Percentiles rank a stretch among this genome's conserved stretches.
Evolutionary conservation across 2,329 filamentous ascomycete genomes (phyloP).

Genomic region (Immersiporthe knoxdaviesiana): DNA sequence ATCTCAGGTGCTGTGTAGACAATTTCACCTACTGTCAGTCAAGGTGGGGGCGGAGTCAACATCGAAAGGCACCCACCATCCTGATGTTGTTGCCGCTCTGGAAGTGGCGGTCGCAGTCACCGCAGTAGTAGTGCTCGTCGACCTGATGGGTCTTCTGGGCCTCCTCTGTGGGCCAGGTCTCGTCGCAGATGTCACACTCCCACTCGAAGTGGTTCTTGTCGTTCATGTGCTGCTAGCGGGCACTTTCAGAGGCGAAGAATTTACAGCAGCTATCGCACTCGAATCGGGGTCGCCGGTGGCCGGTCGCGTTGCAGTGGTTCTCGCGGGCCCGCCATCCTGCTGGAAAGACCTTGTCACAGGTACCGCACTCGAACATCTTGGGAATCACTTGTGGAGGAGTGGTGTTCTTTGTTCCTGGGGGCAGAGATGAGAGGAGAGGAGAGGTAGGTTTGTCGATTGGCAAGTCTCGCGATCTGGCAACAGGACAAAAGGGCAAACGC

Average conservation of each 20-base stretch:
- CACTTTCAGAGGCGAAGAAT: background rate
- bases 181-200: slow-evolving; percentile 10
- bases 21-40: background rate
- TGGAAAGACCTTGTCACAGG: slow-evolving; percentile 14
- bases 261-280: slow-evolving; percentile 16
- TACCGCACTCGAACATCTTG: slow-evolving; percentile 14
- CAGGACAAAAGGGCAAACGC: background rate
- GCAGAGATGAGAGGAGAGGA: background rate
- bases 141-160: slow-evolving; percentile 15
- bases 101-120: slow-evolving; percentile 19
- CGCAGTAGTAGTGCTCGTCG: slow-evolving; percentile 20
- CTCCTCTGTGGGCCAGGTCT: slow-evolving; percentile 12
- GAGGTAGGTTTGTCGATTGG: too few species aligned
- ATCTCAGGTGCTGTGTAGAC: slow-evolving; percentile 57
- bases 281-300: slow-evolving; percentile 6
- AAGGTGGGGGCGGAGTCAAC: too few species aligned
- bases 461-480: background rate
- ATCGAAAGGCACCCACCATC: too few species aligned
- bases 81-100: slow-evolving; percentile 33
- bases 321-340: slow-evolving; percentile 16
- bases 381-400: background rate
- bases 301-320: slow-evolving; percentile 15
- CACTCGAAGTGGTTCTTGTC: slow-evolving; percentile 20
- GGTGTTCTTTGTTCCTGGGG: background rate
- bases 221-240: slow-evolving; percentile 21